These are phyloP conservation scores for Ophiostoma ips DNA, from an alignment of 2,329 filamentous ascomycete genomes.

Conservation along the genomic window DNA sequence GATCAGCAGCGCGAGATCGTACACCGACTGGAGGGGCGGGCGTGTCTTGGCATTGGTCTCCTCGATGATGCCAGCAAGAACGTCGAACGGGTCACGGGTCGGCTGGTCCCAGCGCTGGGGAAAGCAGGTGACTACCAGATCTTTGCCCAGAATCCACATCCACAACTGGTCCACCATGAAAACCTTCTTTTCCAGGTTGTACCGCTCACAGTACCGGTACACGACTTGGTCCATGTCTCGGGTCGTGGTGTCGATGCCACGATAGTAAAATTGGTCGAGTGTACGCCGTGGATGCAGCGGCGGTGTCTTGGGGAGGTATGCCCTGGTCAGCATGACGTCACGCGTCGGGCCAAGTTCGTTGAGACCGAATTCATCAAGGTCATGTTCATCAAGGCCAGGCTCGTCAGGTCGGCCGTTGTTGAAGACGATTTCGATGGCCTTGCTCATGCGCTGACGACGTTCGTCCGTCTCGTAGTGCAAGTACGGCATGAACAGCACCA, in stretches of 20 bases:
- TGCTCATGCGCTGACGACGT: conserved; percentile 40
- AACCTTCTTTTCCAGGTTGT: conserved; percentile 36
- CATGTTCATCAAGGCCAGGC: too few species aligned
- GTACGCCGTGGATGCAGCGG: conserved; percentile 46
- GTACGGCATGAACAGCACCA: conserved; percentile 42
- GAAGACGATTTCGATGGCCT: conserved; percentile 28
- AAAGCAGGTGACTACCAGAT: conserved; percentile 46
- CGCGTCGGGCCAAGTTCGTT: conserved; percentile 17
- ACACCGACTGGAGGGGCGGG: conserved; percentile 44
- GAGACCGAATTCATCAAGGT: conserved; percentile 14
- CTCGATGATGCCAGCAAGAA: conserved; percentile 48
- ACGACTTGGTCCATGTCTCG: conserved; percentile 52
- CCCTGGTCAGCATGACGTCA: conserved; percentile 33
- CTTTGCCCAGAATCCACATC: conserved; percentile 46
- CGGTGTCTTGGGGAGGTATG: conserved; percentile 31
- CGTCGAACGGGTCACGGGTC: conserved; percentile 47
- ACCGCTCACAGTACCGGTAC: conserved; percentile 36
- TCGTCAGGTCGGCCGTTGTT: too few species aligned
- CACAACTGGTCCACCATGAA: conserved; percentile 59
- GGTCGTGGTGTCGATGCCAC: conserved; percentile 45
- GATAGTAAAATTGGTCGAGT: conserved; percentile 52
- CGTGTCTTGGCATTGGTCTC: conserved; percentile 51
- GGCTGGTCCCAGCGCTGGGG: conserved; percentile 46
- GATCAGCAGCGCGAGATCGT: conserved; percentile 49
- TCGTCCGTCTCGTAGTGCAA: conserved; percentile 49